Base-by-base conservation (phyloP, 805 yeast species). In the Sungouiozyma intestinalis region DNA sequence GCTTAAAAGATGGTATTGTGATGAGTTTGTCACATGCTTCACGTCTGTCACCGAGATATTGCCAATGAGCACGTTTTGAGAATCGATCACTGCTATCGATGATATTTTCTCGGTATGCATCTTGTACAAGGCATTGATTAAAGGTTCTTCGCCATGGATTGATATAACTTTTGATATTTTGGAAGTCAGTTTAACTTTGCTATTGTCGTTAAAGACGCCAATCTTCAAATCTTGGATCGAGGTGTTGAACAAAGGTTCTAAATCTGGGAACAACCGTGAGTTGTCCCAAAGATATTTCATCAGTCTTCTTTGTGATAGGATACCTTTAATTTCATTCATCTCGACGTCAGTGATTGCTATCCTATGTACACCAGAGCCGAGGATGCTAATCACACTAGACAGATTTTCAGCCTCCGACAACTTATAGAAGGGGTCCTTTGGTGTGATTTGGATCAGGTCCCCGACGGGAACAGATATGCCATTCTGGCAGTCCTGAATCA, bases 21-120 rank as follows among this genome's bases (percentile, higher is more conserved):
- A 82, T 29, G 90, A 78, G 45, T 79, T 77, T 14, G 94, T 80
- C 32, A 88, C 85, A 48, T 85, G 79, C 55, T 82, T 79, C 31
- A 87, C 96, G 63, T 90, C 97, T 1, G 94, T 94, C 27, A 87
- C 88, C 2, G 95, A 85, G 36, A 90, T 88, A 63, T 90, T 90
- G 34, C 97, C 98, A 40, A 90, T 67, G 45, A 90, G 67, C 52
- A 79, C 76, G 52, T 74, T 67, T 48, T 79, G 77, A 44, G 76
- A 65, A 65, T 90, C 97, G 41, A 88, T 82, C 9, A 92, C 95
- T 0, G 97, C 97, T 24, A 90, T 73, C 17, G 96, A 85, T 2
- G 92, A 81, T 17, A 90, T 85, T 48, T 83, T 76, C 47, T 82
- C 81, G 34, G 68, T 71, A 62, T 85, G 84, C 97, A 90, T 88